Conservation (phyloP, 768 basidiomycete genomes). For the Fistulinella prunicolor region DNA sequence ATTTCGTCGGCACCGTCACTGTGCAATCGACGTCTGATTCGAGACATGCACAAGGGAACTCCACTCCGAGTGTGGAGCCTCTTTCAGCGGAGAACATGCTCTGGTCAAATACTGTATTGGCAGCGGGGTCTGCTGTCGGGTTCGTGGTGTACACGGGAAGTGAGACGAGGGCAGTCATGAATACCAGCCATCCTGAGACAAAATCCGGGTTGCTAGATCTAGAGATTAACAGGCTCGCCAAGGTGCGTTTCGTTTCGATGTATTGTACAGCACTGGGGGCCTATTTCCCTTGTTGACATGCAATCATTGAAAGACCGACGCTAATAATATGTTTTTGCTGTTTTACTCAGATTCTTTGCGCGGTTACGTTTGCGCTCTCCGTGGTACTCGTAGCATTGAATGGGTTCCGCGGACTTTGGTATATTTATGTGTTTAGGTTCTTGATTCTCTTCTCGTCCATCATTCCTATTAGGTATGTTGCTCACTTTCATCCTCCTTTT, state of each 20-base stretch:
- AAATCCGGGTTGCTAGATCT: constrained; percentile 90
- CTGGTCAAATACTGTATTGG: constrained; percentile 97
- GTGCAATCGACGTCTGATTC: constrained; percentile 43
- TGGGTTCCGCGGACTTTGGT: constrained; percentile 94
- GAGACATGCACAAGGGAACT: constrained; percentile 33
- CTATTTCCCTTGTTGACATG: background rate
- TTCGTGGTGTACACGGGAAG: constrained; percentile 93
- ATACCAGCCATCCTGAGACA: constrained; percentile 94
- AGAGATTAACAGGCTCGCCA: constrained; percentile 94
- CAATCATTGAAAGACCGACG: background rate
- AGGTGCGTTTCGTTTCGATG: constrained; percentile 47
- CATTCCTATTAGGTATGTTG: constrained; percentile 90
- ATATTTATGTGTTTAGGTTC: constrained; percentile 94
- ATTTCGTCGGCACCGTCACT: constrained; percentile 91
- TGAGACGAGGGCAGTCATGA: constrained; percentile 97
- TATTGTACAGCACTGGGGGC: too few relatives aligned
- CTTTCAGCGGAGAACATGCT: constrained; percentile 94
- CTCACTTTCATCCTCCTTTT: background rate
- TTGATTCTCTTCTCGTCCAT: constrained; percentile 98
- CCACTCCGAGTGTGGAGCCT: constrained; percentile 60
- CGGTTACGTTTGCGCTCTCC: constrained; percentile 90
- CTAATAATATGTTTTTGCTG: background rate
- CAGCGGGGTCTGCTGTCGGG: constrained; percentile 90
- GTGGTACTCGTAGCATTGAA: constrained; percentile 92
- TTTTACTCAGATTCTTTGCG: constrained; percentile 74